Evolutionary conservation across 495 filamentous ascomycete genomes (phyloP), one percentile per base, ranked within the genome.

Genomic region (Baudoinia panamericana): DNA sequence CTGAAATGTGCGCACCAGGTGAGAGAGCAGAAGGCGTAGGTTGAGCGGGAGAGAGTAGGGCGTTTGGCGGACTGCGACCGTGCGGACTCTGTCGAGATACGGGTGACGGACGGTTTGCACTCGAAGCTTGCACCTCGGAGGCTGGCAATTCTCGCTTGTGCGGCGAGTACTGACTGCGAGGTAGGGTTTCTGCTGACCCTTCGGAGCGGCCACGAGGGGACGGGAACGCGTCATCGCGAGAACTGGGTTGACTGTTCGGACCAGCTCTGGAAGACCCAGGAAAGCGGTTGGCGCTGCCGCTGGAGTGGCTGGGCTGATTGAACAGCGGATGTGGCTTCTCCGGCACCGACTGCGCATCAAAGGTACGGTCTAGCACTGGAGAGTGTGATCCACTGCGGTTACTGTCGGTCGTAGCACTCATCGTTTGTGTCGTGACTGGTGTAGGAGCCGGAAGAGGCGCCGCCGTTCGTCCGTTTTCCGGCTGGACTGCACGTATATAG

Each of bases 401-500:
- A 15, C 13, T 1, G 22, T 34, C 23, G 5, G 18, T 20, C 2
- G 35, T 27, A 11, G 33, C 37, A 22, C 16, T 36, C 30, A 48
- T 43, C 3, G 8, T 31, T 18, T 26, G 13, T 33, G 45, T 22
- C n/a, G n/a, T n/a, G n/a, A n/a, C n/a, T 5, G 39, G 31, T 23
- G 23, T n/a, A 13, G 33, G 20, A 2, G 46, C 4, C 16, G 38
- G 33, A 16, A 26, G 21, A 40, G 3, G 25, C 18, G 34, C 1
- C 27, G 7, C 1, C n/a, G 28, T 24, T 4, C 11, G 2, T 17
- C 29, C 31, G 10, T 23, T n/a, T 4, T 2, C 20, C 28, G 16
- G 41, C 19, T 45, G 35, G 17, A 17, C 25, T 8, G 35, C 36
- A 15, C 41, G 41, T 36, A 50, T 45, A 30, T 45, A 50, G 35